Percentiles rank a stretch among this genome's conserved stretches.
These are phyloP conservation scores for Crithidia brevicula DNA, from an alignment of 208 protist species.

Conservation along the genomic window DNA sequence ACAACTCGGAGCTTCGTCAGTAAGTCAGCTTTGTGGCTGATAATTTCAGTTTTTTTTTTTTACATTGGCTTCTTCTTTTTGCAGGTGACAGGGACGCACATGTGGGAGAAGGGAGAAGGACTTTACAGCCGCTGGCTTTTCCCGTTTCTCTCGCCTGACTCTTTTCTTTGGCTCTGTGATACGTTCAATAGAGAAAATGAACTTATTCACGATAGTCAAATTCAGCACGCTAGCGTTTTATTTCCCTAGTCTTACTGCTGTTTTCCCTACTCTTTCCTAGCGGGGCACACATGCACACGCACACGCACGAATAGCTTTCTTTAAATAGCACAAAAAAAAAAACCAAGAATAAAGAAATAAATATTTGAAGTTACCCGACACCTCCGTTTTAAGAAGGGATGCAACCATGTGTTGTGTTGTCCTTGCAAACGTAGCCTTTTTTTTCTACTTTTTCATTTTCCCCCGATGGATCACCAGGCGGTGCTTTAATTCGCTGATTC, in stretches of 20 bases:
- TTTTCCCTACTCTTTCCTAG: background rate
- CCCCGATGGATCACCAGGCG: too few species aligned
- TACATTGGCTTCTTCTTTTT: background rate
- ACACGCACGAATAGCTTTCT: background rate
- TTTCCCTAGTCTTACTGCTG: background rate
- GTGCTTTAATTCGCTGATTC: too few species aligned
- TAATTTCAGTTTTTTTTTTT: slow-evolving; percentile 8
- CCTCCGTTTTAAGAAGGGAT: too few species aligned
- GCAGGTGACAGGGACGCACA: background rate
- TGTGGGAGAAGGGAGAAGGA: background rate
- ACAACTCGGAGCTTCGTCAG: slow-evolving; percentile 10
- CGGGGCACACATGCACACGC: background rate
- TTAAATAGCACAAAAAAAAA: too few species aligned
- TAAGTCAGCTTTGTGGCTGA: slow-evolving; percentile 1
- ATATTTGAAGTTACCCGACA: too few species aligned
- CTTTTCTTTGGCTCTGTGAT: too few species aligned
- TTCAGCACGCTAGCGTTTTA: background rate
- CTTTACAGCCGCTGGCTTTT: background rate
- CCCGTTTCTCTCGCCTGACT: too few species aligned
- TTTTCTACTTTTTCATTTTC: too few species aligned
- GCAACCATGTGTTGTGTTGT: too few species aligned
- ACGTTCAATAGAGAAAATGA: background rate
- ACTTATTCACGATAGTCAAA: too few species aligned
- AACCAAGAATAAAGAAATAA: too few species aligned
- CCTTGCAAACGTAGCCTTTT: background rate